Evolutionary conservation across 371 early-diverging fungal species (phyloP).

Genomic region (Mortierella sp.): DNA sequence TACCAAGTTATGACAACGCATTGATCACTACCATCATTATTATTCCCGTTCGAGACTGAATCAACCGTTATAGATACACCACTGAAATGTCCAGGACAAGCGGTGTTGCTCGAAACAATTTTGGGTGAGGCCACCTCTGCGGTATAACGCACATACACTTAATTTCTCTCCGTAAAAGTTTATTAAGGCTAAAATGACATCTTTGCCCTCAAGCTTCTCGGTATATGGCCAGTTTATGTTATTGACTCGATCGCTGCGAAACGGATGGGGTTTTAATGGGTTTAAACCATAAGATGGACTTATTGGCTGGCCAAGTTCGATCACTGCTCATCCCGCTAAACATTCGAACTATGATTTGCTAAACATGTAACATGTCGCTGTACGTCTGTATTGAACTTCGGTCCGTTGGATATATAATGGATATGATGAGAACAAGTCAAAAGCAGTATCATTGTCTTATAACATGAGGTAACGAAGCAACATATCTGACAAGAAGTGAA

Average conservation of each 20-base stretch:
- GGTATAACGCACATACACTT: neutral
- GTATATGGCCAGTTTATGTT: neutral
- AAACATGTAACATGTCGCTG: slow-evolving; percentile 4
- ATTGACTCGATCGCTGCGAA: too few species aligned
- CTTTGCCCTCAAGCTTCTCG: neutral
- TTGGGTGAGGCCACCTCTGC: neutral
- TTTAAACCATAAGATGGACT: neutral
- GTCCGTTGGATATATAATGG: neutral
- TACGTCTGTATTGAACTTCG: neutral
- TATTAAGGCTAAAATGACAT: neutral
- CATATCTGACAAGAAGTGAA: neutral
- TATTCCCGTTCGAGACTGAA: neutral
- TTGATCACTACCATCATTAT: slow-evolving; percentile 1
- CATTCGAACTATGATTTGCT: neutral
- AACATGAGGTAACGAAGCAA: neutral
- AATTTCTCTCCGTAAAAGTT: neutral
- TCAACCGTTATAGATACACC: too few species aligned
- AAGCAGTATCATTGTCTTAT: neutral
- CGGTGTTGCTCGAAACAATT: neutral
- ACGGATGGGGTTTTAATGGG: too few species aligned
- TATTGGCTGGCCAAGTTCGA: too few species aligned
- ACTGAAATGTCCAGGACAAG: neutral
- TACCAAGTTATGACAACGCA: neutral
- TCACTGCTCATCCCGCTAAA: too few species aligned
- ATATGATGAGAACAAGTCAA: neutral